Evolutionary conservation across 2,329 filamentous ascomycete genomes (phyloP).

Genomic region (Cladophialophora yegresii): DNA sequence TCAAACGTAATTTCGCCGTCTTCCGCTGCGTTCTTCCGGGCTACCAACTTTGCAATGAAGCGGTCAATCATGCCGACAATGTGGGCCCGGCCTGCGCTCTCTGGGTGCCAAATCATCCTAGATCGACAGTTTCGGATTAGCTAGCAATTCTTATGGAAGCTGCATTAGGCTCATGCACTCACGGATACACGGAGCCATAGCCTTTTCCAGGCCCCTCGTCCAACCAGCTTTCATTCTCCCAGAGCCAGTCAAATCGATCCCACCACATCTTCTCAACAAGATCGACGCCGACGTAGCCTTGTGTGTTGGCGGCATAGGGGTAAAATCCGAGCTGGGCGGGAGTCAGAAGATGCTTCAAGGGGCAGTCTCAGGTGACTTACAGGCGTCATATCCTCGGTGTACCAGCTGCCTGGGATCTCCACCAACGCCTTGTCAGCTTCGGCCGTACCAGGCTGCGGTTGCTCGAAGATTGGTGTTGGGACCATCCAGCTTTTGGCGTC

Average conservation of each 20-base stretch:
- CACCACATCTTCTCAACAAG: conserved; percentile 63
- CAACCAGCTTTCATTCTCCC: conserved; percentile 44
- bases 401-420: conserved; percentile 50
- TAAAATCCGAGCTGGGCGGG: conserved; percentile 45
- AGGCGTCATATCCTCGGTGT: conserved; percentile 52
- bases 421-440: conserved; percentile 41
- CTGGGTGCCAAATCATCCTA: conserved; percentile 38
- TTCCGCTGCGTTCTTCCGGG: conserved; percentile 28
- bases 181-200: conserved; percentile 36
- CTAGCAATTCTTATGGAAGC: conserved; percentile 10
- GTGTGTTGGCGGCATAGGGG: conserved; percentile 52
- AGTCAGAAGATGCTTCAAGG: conserved; percentile 10
- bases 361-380: conserved; percentile 15
- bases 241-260: conserved; percentile 61
- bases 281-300: conserved; percentile 60
- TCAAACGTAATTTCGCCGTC: conserved; percentile 37
- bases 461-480: conserved; percentile 39
- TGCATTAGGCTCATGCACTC: conserved; percentile 15
- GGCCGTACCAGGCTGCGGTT: conserved; percentile 31
- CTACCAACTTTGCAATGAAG: conserved; percentile 33
- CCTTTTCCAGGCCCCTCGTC: conserved; percentile 35
- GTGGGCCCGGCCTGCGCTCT: conserved; percentile 35
- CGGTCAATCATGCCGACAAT: conserved; percentile 38
- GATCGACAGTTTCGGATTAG: conserved; percentile 12
- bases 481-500: conserved; percentile 51